Evolutionary conservation across 1,284 basidiomycete genomes (phyloP), one percentile per base, ranked within the genome.

Genomic region (Ustilago trichophora): DNA sequence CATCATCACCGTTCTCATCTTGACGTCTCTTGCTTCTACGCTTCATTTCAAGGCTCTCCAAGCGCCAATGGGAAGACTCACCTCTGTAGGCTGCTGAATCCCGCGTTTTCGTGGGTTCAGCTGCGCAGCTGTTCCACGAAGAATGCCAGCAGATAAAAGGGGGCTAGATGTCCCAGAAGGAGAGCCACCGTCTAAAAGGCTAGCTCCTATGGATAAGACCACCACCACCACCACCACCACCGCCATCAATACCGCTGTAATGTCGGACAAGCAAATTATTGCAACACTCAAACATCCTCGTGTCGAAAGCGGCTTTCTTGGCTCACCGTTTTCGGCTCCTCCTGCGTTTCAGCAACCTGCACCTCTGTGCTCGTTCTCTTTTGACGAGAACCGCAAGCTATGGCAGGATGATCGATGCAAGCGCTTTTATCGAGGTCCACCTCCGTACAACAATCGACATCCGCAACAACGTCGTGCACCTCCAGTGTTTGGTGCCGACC

Each of bases 391-490:
- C 0, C 64, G 75, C 12, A 36, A 33, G 27, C 48, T 60, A 15
- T 58, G 54, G 46, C 71, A 77, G 21, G 75, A 77, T 32, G 67
- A 77, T 34, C 59, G 71, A 4, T 46, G 51, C 36, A 59, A 71
- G 16, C 19, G 32, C 3, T 60, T 42, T 49, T 77, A 72, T 45
- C 64, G 72, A 19, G 48, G 52, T 0, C 75, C 75, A 15, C 73
- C 73, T 1, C 56, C 62, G 8, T 52, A 67, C 41, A 49, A 27
- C 22, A 51, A 59, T 32, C 59, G 42, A 4, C 56, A 51, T 24
- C 56, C 58, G 6, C 18, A 42, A 3, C 53, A 44, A 12, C 19
- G 26, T 19, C 49, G 57, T 4, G 48, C 50, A 22, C 47, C 41
- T 0, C 37, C 49, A 0, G 37, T 48, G 13, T 62, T 63, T 25